Evolutionary conservation across 805 yeast genomes (phyloP).

Genomic region (Suhomyces vadensis): DNA sequence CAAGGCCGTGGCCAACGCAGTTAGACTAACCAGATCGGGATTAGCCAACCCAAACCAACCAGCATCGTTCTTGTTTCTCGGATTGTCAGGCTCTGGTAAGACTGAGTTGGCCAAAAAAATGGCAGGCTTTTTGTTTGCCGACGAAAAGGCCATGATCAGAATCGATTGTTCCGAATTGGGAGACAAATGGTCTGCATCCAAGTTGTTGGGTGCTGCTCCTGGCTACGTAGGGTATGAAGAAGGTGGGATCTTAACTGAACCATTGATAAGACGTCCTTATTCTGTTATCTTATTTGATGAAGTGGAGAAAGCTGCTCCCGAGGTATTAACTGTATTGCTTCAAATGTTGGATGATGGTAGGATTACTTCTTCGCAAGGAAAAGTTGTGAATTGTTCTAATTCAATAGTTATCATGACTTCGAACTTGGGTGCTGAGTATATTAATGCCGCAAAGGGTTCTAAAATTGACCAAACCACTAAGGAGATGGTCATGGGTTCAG

Average conservation of each 20-base stretch:
- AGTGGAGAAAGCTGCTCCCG: constrained; percentile 98
- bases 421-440: constrained; percentile 91
- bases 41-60: constrained; percentile 96
- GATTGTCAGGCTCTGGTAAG: constrained; percentile 97
- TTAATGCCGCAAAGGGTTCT: constrained; percentile 64
- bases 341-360: constrained; percentile 97
- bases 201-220: constrained; percentile 94
- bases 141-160: constrained; percentile 95
- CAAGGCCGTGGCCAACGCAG: constrained; percentile 93
- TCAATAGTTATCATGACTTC: constrained; percentile 95
- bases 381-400: constrained; percentile 89
- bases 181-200: constrained; percentile 95
- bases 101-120: constrained; percentile 96
- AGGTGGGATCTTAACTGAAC: constrained; percentile 95
- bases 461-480: constrained; percentile 69
- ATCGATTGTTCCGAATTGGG: constrained; percentile 95
- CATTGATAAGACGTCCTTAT: constrained; percentile 86
- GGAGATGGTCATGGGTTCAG: constrained; percentile 79
- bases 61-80: constrained; percentile 90
- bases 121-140: constrained; percentile 94
- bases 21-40: constrained; percentile 90
- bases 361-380: constrained; percentile 92
- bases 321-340: constrained; percentile 85
- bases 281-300: constrained; percentile 96
- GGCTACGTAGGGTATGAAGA: constrained; percentile 95